Evolutionary conservation across 345 rosid species (phyloP).

Genomic region (Cochlearia excelsa): DNA sequence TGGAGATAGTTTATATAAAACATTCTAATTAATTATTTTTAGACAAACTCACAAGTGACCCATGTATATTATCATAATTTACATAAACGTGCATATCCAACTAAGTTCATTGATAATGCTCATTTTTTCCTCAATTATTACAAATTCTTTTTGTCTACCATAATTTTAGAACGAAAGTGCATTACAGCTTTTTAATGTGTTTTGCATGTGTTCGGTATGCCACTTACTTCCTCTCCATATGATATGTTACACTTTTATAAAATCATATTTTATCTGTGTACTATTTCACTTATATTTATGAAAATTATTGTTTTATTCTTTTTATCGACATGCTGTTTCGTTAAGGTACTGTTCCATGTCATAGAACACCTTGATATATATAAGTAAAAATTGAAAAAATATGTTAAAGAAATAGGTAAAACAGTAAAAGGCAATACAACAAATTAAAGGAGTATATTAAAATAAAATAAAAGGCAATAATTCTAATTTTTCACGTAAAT

Average conservation of each 20-base stretch:
- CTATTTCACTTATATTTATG: constrained; percentile 1
- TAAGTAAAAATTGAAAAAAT: not conserved
- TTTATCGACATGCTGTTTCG: not conserved
- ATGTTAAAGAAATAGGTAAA: too few relatives aligned
- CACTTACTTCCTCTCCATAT: constrained; percentile 31
- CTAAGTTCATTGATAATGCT: constrained; percentile 2
- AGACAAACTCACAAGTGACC: constrained; percentile 22
- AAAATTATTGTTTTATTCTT: not conserved
- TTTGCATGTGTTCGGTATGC: constrained; percentile 32
- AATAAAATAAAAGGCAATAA: too few relatives aligned
- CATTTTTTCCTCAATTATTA: constrained; percentile 16
- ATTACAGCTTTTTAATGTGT: constrained; percentile 17
- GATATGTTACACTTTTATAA: constrained; percentile 17
- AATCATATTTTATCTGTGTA: constrained; percentile 14
- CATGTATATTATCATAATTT: not conserved
- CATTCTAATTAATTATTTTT: not conserved
- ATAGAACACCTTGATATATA: not conserved
- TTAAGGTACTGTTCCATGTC: constrained; percentile 3
- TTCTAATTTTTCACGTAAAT: too few relatives aligned
- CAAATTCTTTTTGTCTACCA: constrained; percentile 13
- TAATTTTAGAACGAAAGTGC: constrained; percentile 5
- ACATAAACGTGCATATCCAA: constrained; percentile 11
- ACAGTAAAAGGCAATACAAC: too few relatives aligned
- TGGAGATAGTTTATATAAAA: too few relatives aligned
- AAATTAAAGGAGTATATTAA: too few relatives aligned